Conservation (phyloP, 345 rosid species). For the Pistacia atlantica region DNA sequence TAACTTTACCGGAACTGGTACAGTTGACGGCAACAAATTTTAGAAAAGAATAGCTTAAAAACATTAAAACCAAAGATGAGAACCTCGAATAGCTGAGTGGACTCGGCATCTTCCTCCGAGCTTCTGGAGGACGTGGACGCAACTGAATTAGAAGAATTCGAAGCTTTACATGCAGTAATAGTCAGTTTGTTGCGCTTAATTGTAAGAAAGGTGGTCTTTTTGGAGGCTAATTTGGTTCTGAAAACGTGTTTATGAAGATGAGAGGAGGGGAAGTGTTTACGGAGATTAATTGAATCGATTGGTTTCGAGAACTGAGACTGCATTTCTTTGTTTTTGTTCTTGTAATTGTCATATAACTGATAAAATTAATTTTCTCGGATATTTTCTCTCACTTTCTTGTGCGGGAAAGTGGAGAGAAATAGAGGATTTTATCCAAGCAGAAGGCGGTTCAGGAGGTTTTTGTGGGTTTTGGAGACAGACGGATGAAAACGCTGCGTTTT, state of each 20-base stretch:
- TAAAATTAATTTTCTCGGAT: background rate
- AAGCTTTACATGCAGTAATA: conserved; percentile 29
- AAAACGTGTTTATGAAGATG: conserved; percentile 16
- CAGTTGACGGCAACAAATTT: too few relatives aligned
- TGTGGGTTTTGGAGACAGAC: background rate
- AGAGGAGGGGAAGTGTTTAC: conserved; percentile 22
- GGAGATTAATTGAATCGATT: conserved; percentile 34
- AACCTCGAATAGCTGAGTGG: conserved; percentile 65
- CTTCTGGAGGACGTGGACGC: conserved; percentile 2
- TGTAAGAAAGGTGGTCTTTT: conserved; percentile 16
- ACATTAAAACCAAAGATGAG: background rate
- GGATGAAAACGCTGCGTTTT: background rate
- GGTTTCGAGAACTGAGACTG: conserved; percentile 44
- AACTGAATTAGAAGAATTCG: conserved; percentile 46
- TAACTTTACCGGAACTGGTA: too few relatives aligned
- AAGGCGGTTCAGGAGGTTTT: background rate
- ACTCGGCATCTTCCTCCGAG: conserved; percentile 53
- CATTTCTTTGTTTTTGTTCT: conserved; percentile 27
- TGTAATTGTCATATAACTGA: background rate
- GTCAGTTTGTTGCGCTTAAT: conserved; percentile 15
- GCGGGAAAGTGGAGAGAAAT: background rate
- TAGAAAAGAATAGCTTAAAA: too few relatives aligned
- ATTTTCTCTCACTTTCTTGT: conserved; percentile 8
- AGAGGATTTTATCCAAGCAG: conserved; percentile 10
- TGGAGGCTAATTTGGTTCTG: conserved; percentile 26